A percentile compares a stretch with the other conserved stretches of the same genome.
These are phyloP conservation scores for Tetrahymena malaccensis DNA, from an alignment of 73 alveolate species.

Conservation along the genomic window DNA sequence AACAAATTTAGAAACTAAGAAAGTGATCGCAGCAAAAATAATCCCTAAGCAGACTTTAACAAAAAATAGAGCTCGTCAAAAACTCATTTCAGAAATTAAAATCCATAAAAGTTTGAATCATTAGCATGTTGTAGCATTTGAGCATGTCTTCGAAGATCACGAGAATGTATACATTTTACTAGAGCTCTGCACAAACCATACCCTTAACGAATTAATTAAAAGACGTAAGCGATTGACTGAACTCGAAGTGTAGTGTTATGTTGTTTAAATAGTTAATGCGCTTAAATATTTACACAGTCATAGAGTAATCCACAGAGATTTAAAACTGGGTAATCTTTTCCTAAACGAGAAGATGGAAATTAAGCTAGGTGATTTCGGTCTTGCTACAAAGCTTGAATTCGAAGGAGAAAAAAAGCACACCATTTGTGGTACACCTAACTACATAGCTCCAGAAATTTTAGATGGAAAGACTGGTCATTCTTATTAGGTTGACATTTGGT, in stretches of 20 bases:
- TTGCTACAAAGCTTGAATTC: constrained; percentile 88
- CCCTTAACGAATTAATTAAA: constrained; percentile 80
- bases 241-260: constrained; percentile 88
- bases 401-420: constrained; percentile 87
- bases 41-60: constrained; percentile 37
- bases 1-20: constrained; percentile 55
- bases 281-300: constrained; percentile 57
- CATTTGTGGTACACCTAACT: constrained; percentile 91
- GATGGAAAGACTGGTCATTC: constrained; percentile 61
- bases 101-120: constrained; percentile 90
- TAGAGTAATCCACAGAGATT: constrained; percentile 77
- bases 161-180: constrained; percentile 82
- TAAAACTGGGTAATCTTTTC: constrained; percentile 84
- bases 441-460: constrained; percentile 88
- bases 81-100: constrained; percentile 89
- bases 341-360: constrained; percentile 70
- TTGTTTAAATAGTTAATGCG: constrained; percentile 75
- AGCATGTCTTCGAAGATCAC: constrained; percentile 94
- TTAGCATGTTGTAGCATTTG: constrained; percentile 86
- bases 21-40: constrained; percentile 32
- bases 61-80: constrained; percentile 43
- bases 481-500: constrained; percentile 77
- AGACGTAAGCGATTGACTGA: constrained; percentile 89
- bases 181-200: constrained; percentile 83
- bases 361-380: constrained; percentile 86